A percentile compares a stretch with the other conserved stretches of the same genome.
phyloP scores from a whole-genome alignment of 352 stramenopile genomes.

The Phytopythium cucurbitacearum region DNA sequence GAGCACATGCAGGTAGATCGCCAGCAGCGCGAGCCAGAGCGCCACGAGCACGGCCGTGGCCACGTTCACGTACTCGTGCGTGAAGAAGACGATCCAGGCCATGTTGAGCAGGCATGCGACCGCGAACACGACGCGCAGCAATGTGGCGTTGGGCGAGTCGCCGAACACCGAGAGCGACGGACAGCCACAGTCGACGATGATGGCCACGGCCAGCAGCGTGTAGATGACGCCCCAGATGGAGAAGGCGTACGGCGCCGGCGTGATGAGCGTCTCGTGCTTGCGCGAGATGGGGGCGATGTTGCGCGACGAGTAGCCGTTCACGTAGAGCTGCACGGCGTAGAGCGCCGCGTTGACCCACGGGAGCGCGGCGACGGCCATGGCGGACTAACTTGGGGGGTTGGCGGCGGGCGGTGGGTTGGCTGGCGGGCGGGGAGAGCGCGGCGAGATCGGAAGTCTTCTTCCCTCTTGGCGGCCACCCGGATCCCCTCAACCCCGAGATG shows the following conservation, averaged over 20 bases:
- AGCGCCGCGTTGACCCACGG: constrained; percentile 57
- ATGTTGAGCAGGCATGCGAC: constrained; percentile 65
- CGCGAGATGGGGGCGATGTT: constrained; percentile 52
- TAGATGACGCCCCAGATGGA: constrained; percentile 84
- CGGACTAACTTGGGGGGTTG: not conserved
- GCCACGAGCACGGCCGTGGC: constrained; percentile 46
- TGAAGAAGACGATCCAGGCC: constrained; percentile 69
- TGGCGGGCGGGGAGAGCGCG: no score
- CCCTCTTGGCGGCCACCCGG: no score
- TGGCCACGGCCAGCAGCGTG: constrained; percentile 49
- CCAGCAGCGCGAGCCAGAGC: constrained; percentile 58
- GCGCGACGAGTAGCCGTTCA: constrained; percentile 46
- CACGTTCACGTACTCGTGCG: constrained; percentile 54
- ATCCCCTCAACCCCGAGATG: no score
- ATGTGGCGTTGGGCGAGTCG: constrained; percentile 33
- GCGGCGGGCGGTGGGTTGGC: not conserved
- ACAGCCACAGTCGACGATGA: constrained; percentile 66
- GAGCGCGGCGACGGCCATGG: constrained; percentile 25
- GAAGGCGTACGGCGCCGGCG: constrained; percentile 67
- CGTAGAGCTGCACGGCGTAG: constrained; percentile 57
- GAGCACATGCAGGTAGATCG: constrained; percentile 55
- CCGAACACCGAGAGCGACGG: constrained; percentile 55
- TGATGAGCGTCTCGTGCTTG: constrained; percentile 72
- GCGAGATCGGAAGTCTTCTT: no score
- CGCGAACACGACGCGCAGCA: constrained; percentile 58